Evolutionary conservation across 2,329 filamentous ascomycete genomes (phyloP).

Genomic region (Grosmannia penicillata): DNA sequence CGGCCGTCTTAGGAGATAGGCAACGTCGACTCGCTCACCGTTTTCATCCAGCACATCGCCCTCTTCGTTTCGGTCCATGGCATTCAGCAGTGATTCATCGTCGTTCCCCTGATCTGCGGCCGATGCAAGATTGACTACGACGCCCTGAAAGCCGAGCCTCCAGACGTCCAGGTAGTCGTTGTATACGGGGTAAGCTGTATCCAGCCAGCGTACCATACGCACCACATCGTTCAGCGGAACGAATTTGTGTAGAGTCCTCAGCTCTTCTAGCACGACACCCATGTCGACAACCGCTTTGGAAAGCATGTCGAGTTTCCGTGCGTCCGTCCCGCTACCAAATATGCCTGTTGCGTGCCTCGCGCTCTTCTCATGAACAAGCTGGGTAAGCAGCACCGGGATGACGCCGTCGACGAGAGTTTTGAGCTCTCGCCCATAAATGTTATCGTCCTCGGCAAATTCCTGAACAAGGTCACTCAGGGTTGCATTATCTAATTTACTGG

Average conservation of each 20-base stretch:
- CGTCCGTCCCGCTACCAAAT: constrained; percentile 42
- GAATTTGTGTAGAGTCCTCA: constrained; percentile 66
- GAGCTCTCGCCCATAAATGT: constrained; percentile 77
- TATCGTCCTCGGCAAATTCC: constrained; percentile 72
- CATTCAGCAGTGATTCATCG: constrained; percentile 43
- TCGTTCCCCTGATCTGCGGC: constrained; percentile 38
- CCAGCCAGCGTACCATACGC: constrained; percentile 66
- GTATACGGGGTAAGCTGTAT: constrained; percentile 65
- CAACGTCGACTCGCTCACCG: constrained; percentile 86
- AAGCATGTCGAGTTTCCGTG: constrained; percentile 42
- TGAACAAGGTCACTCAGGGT: constrained; percentile 63
- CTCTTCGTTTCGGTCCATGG: constrained; percentile 44
- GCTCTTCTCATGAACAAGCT: constrained; percentile 60
- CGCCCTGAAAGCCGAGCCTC: constrained; percentile 86
- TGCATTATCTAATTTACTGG: constrained; percentile 49
- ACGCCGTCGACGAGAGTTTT: constrained; percentile 91
- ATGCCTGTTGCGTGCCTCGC: constrained; percentile 45
- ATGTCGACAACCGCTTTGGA: constrained; percentile 87
- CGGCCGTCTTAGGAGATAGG: constrained; percentile 79
- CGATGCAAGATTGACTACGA: constrained; percentile 83
- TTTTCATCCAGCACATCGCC: constrained; percentile 57
- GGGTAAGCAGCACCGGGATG: constrained; percentile 77
- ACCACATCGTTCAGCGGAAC: constrained; percentile 62
- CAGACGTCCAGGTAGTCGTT: constrained; percentile 74
- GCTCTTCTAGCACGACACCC: constrained; percentile 75